A percentile compares a stretch with the other conserved stretches of the same genome.
Evolutionary conservation across 2,329 filamentous ascomycete species (phyloP).

Genomic region (Pseudogymnoascus sp.): DNA sequence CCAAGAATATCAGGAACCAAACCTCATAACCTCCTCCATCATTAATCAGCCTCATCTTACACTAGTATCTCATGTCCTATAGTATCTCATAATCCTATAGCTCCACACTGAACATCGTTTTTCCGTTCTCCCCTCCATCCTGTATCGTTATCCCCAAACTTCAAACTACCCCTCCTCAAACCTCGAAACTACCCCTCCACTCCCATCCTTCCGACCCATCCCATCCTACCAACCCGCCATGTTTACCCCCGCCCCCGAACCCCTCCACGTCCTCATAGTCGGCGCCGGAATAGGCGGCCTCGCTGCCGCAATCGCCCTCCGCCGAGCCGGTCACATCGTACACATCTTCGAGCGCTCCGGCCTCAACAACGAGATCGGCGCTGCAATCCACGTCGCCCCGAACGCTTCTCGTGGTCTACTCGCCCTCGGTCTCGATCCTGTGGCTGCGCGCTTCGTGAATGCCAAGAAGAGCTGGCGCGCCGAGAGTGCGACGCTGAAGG

Average conservation of each 20-base stretch:
- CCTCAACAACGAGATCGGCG: constrained; percentile 34
- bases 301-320: constrained; percentile 26
- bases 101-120: not conserved
- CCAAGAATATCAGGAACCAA: not conserved
- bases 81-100: not conserved
- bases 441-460: constrained; percentile 18
- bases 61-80: not conserved
- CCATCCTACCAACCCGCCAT: constrained; percentile 2
- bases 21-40: not conserved
- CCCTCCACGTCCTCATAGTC: constrained; percentile 21
- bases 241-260: constrained; percentile 10
- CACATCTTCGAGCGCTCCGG: constrained; percentile 26
- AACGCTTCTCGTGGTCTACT: constrained; percentile 31
- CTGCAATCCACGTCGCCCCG: constrained; percentile 34
- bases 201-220: not conserved
- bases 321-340: constrained; percentile 23
- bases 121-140: not conserved
- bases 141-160: not conserved
- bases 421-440: constrained; percentile 30
- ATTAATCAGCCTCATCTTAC: not conserved
- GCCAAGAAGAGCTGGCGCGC: constrained; percentile 16
- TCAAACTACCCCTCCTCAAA: not conserved
- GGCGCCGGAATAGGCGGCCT: constrained; percentile 30
- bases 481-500: constrained; percentile 13
- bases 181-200: not conserved